A percentile compares a stretch with the other conserved stretches of the same genome.
These are phyloP conservation scores for Chenopodium formosanum DNA, from an alignment of 148 eudicot genomes.

Conservation along the genomic window DNA sequence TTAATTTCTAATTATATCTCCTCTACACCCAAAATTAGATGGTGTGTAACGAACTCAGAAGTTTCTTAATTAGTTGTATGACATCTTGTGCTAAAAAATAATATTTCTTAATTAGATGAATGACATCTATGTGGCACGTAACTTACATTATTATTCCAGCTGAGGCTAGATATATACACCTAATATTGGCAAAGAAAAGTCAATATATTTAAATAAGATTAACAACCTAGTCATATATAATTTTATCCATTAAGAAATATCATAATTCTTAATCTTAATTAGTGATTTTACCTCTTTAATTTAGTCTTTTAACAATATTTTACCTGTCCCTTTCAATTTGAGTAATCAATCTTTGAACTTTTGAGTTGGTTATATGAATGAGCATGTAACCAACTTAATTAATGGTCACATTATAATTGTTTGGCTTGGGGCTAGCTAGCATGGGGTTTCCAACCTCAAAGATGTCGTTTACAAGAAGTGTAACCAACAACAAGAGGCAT, in stretches of 20 bases:
- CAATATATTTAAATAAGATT: background rate
- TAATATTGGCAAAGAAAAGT: background rate
- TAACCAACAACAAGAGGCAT: background rate
- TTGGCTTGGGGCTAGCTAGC: background rate
- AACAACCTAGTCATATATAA: background rate
- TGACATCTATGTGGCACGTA: background rate
- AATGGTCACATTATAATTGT: no score
- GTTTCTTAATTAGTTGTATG: background rate
- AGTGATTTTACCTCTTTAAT: background rate
- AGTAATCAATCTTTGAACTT: background rate
- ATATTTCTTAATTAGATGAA: background rate
- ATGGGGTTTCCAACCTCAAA: constrained; percentile 20
- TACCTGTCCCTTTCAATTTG: background rate
- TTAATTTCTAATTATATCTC: background rate
- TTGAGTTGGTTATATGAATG: background rate
- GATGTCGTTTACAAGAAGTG: background rate
- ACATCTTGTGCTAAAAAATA: background rate
- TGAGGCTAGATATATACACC: background rate
- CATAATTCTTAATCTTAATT: background rate
- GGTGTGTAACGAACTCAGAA: background rate
- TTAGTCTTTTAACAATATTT: background rate
- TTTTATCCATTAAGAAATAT: background rate
- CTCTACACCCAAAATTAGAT: background rate
- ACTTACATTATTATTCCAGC: background rate
- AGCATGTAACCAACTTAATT: background rate